phyloP scores from a whole-genome alignment of 768 basidiomycete genomes.

The Cytidiella melzeri region DNA sequence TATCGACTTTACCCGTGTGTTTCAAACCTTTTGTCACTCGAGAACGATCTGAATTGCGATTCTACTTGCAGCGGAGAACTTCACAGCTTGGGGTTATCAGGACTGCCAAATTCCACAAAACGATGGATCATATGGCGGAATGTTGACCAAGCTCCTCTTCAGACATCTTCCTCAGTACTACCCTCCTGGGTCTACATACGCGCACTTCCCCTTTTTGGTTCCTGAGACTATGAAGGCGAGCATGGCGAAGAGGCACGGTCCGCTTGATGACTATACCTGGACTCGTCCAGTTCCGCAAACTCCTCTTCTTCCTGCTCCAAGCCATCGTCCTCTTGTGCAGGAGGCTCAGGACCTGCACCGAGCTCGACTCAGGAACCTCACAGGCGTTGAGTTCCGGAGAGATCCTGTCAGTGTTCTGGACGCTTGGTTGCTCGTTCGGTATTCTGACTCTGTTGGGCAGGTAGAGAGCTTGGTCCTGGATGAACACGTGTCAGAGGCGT shows the following conservation, averaged over 20 bases:
- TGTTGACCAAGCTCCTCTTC: slow-evolving; percentile 70
- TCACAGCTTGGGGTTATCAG: slow-evolving; percentile 75
- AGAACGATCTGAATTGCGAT: too few species aligned
- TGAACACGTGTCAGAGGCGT: background rate
- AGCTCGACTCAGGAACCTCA: background rate
- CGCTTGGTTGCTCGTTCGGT: background rate
- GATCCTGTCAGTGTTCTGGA: background rate
- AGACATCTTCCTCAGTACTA: slow-evolving; percentile 66
- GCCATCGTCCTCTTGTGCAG: background rate
- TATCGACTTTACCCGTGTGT: slow-evolving; percentile 68
- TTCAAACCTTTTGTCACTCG: background rate
- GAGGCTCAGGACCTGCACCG: background rate
- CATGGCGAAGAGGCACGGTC: slow-evolving; percentile 28
- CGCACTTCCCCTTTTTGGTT: slow-evolving; percentile 76
- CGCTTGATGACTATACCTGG: slow-evolving; percentile 51
- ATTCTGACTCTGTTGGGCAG: background rate
- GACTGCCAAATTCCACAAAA: slow-evolving; percentile 57
- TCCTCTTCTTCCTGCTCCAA: background rate
- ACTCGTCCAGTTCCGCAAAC: slow-evolving; percentile 34
- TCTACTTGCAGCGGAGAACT: slow-evolving; percentile 48
- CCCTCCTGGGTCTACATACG: slow-evolving; percentile 57
- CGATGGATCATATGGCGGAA: slow-evolving; percentile 73
- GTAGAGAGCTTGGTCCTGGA: background rate
- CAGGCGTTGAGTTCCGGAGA: background rate
- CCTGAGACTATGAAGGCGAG: slow-evolving; percentile 43